Evolutionary conservation across 2,329 filamentous ascomycete genomes (phyloP), one percentile per base, ranked within the genome.

Genomic region (Calycina marina): DNA sequence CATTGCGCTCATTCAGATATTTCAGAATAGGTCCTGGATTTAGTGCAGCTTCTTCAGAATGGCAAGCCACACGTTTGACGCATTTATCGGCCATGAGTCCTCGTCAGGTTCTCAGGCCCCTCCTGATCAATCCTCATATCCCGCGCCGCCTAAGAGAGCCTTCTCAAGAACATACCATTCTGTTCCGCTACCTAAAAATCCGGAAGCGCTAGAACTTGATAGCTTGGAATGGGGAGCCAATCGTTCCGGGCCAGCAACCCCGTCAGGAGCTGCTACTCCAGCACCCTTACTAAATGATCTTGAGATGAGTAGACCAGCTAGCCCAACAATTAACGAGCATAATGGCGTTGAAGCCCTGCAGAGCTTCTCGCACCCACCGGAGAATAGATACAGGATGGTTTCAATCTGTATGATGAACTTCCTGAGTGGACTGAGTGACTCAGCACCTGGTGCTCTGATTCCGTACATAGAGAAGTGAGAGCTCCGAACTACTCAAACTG

Each of bases 381-480:
- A 72, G 67, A 86, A 84, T 52, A 73, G 70, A 39, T 86, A 67
- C 57, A 63, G 81, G 18, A 60, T 86, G 15, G 49, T 75, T 6
- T 65, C 70, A 8, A 63, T 67, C 10, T 83, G 77, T 41, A 48
- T 79, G 26, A 67, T 76, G 39, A 77, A 69, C 37, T 65, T 90
- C 39, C 64, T 66, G 2, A 75, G 77, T 45, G 84, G 81, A 0
- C 56, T 90, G 37, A 81, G 72, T 43, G 84, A 92, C 53, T 70
- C 73, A 25, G 75, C 78, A 0, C 72, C 81, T 2, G 83, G 83
- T 48, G 80, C 82, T 8, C 50, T 90, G 36, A 80, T 92, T 43
- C 82, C 83, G 0, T 84, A 84, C 48, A 79, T 92, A 54, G 79
- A 88, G 51, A 62, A 58, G 52, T 70, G 50, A 44, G 57, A 45